phyloP scores from a whole-genome alignment of 257 asterid species.

The Eucommia ulmoides region DNA sequence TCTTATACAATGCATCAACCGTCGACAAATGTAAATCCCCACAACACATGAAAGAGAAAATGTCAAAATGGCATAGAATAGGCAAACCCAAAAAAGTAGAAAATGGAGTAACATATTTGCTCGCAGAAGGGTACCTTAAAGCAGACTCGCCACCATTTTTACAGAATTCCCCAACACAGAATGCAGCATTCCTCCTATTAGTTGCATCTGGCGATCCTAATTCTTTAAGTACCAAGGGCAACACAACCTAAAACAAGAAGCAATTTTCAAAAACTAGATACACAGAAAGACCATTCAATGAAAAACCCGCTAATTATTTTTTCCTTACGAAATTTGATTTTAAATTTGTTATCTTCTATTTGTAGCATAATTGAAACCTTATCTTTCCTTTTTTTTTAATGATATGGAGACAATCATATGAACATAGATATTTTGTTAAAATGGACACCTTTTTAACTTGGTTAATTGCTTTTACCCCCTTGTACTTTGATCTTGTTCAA shows the following conservation, averaged over 20 bases:
- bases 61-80: slow-evolving; percentile 3
- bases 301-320: too few species aligned
- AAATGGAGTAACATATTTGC: slow-evolving; percentile 2
- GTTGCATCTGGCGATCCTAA: slow-evolving; percentile 72
- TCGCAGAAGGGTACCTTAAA: slow-evolving; percentile 57
- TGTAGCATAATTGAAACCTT: too few species aligned
- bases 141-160: slow-evolving; percentile 82
- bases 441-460: too few species aligned
- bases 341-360: too few species aligned
- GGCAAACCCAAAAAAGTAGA: not conserved
- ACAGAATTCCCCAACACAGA: slow-evolving; percentile 94
- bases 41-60: slow-evolving; percentile 4
- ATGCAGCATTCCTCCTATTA: slow-evolving; percentile 94
- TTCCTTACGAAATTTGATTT: too few species aligned
- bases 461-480: too few species aligned
- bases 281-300: too few species aligned
- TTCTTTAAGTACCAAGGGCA: slow-evolving; percentile 88
- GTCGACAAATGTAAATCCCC: too few species aligned
- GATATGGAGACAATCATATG: too few species aligned
- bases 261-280: slow-evolving; percentile 9
- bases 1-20: not conserved
- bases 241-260: slow-evolving; percentile 52
- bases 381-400: too few species aligned
- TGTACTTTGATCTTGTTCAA: too few species aligned
- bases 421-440: too few species aligned